phyloP scores from a whole-genome alignment of 129 eudicot species.

The Pittosporum tobira region DNA sequence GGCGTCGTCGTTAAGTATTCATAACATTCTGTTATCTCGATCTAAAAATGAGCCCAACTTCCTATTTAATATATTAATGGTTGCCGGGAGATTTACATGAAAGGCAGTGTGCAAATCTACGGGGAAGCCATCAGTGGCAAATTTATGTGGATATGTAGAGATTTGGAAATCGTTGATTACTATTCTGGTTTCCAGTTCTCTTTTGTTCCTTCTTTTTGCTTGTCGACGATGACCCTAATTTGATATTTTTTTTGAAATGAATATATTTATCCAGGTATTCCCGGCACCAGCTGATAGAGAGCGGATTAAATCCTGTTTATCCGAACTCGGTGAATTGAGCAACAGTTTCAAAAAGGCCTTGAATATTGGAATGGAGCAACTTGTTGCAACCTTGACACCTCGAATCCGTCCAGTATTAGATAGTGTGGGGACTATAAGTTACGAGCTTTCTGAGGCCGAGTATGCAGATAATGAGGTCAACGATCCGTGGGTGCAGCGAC shows the following conservation, averaged over 20 bases:
- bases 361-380: constrained; percentile 61
- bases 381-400: constrained; percentile 70
- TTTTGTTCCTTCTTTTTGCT: too few relatives aligned
- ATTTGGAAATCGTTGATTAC: too few relatives aligned
- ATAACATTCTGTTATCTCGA: too few relatives aligned
- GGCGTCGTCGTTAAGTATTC: too few relatives aligned
- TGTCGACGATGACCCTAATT: too few relatives aligned
- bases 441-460: constrained; percentile 79
- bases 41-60: too few relatives aligned
- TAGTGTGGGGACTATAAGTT: constrained; percentile 65
- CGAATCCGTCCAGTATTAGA: constrained; percentile 75
- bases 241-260: not conserved
- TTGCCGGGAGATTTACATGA: not conserved
- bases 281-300: constrained; percentile 80
- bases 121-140: not conserved
- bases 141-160: not conserved
- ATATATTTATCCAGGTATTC: constrained; percentile 40
- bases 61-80: too few relatives aligned
- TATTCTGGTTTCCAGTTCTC: too few relatives aligned
- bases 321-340: constrained; percentile 76
- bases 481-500: constrained; percentile 95
- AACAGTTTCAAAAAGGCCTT: constrained; percentile 72
- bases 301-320: constrained; percentile 69
- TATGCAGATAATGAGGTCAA: constrained; percentile 93
- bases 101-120: not conserved